These are phyloP conservation scores for Stagonosporopsis tanaceti DNA, from an alignment of 2,329 filamentous ascomycete genomes.

Conservation along the genomic window DNA sequence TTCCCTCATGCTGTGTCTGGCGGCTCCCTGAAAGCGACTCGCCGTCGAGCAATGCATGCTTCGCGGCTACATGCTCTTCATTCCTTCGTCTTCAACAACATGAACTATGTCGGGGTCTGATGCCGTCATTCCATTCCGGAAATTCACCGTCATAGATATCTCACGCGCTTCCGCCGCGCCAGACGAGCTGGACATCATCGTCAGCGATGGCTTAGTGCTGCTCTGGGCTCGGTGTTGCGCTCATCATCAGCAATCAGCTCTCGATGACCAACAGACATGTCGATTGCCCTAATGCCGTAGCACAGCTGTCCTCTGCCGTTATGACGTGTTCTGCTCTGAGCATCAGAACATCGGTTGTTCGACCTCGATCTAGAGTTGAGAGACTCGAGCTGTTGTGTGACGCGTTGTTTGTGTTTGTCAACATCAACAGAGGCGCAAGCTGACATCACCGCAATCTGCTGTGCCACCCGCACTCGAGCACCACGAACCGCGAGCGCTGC, in stretches of 20 bases:
- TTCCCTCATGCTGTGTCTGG: slow-evolving; percentile 11
- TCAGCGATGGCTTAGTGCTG: not conserved
- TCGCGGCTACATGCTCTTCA: slow-evolving; percentile 3
- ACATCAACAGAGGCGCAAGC: slow-evolving; percentile 14
- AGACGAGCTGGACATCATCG: not conserved
- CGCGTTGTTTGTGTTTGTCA: slow-evolving; percentile 16
- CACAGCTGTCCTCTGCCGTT: not conserved
- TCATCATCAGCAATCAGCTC: slow-evolving; percentile 4
- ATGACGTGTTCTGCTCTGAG: slow-evolving; percentile 1
- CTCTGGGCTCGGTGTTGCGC: slow-evolving; percentile 2
- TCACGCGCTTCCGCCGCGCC: not conserved
- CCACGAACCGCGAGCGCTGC: slow-evolving; percentile 1
- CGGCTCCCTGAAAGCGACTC: slow-evolving; percentile 11
- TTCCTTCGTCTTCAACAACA: slow-evolving; percentile 9
- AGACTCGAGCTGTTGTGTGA: slow-evolving; percentile 7
- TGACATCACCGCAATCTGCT: slow-evolving; percentile 9
- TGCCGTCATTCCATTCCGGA: not conserved
- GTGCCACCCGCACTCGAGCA: not conserved
- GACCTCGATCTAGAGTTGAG: not conserved
- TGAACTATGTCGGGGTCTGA: not conserved
- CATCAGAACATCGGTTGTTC: not conserved
- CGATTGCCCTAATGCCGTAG: slow-evolving; percentile 6
- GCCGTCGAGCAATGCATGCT: slow-evolving; percentile 11
- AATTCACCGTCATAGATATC: slow-evolving; percentile 4
- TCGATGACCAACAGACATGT: slow-evolving; percentile 6